Conservation (phyloP, 345 rosid species). For the Boechera retrofracta region DNA sequence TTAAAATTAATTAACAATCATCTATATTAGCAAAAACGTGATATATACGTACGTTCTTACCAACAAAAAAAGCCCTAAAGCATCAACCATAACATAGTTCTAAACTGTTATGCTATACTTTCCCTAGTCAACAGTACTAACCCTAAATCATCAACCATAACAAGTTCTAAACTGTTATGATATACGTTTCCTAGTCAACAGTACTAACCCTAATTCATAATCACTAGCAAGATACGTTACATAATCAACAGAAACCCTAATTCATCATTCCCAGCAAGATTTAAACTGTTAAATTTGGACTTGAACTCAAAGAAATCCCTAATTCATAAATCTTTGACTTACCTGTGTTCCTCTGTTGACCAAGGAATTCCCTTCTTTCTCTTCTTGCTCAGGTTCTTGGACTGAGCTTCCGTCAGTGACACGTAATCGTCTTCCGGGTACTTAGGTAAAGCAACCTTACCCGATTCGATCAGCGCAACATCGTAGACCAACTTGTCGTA, state of each 20-base stretch:
- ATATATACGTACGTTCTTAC: neutral
- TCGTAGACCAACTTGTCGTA: slow-evolving; percentile 59
- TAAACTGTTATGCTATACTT: neutral
- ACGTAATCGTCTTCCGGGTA: slow-evolving; percentile 35
- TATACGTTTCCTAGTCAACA: neutral
- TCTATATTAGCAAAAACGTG: neutral
- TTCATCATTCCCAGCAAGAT: neutral
- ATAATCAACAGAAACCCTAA: neutral
- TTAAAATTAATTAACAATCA: neutral
- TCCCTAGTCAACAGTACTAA: neutral
- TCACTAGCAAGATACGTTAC: neutral
- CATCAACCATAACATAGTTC: neutral
- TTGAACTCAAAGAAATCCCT: neutral
- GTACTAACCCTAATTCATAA: neutral
- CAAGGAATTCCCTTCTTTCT: slow-evolving; percentile 65
- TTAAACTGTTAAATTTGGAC: neutral
- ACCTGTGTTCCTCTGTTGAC: slow-evolving; percentile 27
- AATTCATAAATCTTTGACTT: neutral
- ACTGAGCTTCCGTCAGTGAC: neutral
- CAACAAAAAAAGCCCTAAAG: neutral
- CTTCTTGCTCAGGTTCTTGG: slow-evolving; percentile 31
- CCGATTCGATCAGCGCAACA: slow-evolving; percentile 61
- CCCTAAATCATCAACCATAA: neutral
- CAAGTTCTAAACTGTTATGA: neutral
- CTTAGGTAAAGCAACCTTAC: slow-evolving; percentile 46